Conservation (phyloP, 2,329 filamentous ascomycete genomes). For the Cytospora piceae region DNA sequence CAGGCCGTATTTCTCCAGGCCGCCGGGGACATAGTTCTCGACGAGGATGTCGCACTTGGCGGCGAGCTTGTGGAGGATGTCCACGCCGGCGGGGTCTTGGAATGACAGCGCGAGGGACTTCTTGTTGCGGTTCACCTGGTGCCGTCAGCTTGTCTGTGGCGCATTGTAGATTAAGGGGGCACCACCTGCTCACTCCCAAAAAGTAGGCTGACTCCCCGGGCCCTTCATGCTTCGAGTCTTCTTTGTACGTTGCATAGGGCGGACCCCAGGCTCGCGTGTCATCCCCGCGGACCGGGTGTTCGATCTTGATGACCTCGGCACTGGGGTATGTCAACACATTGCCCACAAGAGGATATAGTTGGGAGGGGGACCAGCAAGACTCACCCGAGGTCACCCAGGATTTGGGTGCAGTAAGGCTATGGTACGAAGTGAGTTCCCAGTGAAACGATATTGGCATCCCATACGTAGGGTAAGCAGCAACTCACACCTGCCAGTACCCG, state of each 20-base stretch:
- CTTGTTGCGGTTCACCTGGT: constrained; percentile 92
- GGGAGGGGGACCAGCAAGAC: constrained; percentile 36
- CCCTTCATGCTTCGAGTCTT: constrained; percentile 61
- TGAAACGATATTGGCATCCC: background rate
- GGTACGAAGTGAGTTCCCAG: background rate
- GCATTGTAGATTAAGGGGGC: background rate
- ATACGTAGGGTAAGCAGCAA: constrained; percentile 31
- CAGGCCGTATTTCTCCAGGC: constrained; percentile 86
- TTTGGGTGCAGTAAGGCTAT: constrained; percentile 96
- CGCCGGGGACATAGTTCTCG: constrained; percentile 93
- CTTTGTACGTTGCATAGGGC: constrained; percentile 80
- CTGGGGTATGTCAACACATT: constrained; percentile 51
- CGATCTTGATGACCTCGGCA: constrained; percentile 95
- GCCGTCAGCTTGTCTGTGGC: constrained; percentile 14
- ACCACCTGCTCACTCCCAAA: constrained; percentile 65
- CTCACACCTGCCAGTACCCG: constrained; percentile 90
- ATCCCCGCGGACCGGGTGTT: constrained; percentile 88
- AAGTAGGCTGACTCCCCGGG: constrained; percentile 96
- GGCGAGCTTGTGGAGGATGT: constrained; percentile 83
- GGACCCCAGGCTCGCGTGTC: constrained; percentile 97
- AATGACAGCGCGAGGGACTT: constrained; percentile 93
- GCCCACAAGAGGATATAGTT: constrained; percentile 30
- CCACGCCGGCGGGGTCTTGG: constrained; percentile 78
- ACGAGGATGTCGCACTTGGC: constrained; percentile 89
- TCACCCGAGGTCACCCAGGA: constrained; percentile 93